These are phyloP conservation scores for Taphrina wiesneri DNA, from an alignment of 1,139 yeast species.

Conservation along the genomic window DNA sequence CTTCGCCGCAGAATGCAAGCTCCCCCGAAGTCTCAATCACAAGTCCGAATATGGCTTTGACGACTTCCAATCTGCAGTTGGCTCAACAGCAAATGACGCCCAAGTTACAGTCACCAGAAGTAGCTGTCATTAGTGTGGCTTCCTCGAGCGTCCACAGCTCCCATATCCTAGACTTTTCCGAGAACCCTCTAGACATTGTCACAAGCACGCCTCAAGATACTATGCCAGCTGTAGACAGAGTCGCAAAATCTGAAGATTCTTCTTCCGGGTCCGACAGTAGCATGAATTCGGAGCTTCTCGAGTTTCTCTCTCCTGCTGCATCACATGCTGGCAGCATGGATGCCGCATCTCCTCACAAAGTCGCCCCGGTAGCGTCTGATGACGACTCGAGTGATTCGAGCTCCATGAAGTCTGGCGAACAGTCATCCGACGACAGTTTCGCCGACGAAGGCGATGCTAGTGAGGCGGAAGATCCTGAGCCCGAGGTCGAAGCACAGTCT, in stretches of 20 bases:
- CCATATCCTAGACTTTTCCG: neutral
- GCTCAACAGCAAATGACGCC: neutral
- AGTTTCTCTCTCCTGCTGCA: neutral
- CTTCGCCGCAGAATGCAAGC: neutral
- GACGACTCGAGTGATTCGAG: constrained; percentile 11
- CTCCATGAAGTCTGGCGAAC: constrained; percentile 10
- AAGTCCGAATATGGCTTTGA: neutral
- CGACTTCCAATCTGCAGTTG: neutral
- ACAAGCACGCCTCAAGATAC: neutral
- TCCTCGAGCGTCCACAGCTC: constrained; percentile 10
- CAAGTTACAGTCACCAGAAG: neutral
- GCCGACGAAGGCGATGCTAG: neutral
- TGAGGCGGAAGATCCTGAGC: neutral
- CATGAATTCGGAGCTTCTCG: neutral
- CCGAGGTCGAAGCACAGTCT: neutral
- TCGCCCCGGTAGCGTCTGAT: neutral
- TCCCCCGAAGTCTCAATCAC: neutral
- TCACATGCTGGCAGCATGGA: neutral
- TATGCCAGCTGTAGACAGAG: neutral
- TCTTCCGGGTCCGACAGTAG: neutral
- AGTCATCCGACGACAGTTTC: neutral
- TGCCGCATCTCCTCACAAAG: neutral
- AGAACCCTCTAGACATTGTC: neutral
- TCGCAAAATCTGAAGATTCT: neutral
- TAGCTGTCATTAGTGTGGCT: neutral